Conservation (phyloP, 768 basidiomycete genomes). For the Termitomyces eurrhizus region DNA sequence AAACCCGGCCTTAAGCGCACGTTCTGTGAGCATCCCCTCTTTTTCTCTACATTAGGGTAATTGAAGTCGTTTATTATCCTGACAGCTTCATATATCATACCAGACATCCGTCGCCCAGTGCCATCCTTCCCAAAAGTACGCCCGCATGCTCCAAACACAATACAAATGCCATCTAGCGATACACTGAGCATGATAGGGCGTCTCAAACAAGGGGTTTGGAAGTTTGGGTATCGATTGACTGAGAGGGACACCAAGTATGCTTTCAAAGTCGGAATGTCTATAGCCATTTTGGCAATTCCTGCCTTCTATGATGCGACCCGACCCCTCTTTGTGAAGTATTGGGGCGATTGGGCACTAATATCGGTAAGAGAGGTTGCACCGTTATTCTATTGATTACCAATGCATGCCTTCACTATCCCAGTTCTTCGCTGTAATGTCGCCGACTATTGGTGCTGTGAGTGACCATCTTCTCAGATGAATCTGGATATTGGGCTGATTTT, state of each 20-base stretch:
- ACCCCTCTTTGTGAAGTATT: constrained; percentile 73
- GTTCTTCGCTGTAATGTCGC: constrained; percentile 91
- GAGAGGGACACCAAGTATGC: constrained; percentile 84
- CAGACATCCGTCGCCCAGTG: constrained; percentile 41
- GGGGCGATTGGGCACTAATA: constrained; percentile 95
- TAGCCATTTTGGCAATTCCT: constrained; percentile 78
- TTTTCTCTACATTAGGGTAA: not conserved
- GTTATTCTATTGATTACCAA: constrained; percentile 2
- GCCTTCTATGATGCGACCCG: constrained; percentile 83
- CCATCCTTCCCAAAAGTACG: constrained; percentile 77
- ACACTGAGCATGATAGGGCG: constrained; percentile 59
- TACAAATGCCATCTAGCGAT: constrained; percentile 68
- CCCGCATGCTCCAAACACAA: constrained; percentile 82
- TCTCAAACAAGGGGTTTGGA: constrained; percentile 71
- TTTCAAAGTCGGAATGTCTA: constrained; percentile 82
- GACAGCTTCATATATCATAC: constrained; percentile 51
- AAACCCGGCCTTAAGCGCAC: constrained; percentile 20
- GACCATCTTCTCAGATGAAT: not conserved
- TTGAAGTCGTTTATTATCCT: not conserved
- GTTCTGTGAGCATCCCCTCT: constrained; percentile 34
- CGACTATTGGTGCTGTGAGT: constrained; percentile 79
- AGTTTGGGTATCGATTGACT: constrained; percentile 55
- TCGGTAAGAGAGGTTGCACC: constrained; percentile 51
- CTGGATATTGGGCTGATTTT: constrained; percentile 6
- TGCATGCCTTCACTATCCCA: constrained; percentile 20